Conservation (phyloP, 2,329 filamentous ascomycete species). For the Neonectria ditissima region DNA sequence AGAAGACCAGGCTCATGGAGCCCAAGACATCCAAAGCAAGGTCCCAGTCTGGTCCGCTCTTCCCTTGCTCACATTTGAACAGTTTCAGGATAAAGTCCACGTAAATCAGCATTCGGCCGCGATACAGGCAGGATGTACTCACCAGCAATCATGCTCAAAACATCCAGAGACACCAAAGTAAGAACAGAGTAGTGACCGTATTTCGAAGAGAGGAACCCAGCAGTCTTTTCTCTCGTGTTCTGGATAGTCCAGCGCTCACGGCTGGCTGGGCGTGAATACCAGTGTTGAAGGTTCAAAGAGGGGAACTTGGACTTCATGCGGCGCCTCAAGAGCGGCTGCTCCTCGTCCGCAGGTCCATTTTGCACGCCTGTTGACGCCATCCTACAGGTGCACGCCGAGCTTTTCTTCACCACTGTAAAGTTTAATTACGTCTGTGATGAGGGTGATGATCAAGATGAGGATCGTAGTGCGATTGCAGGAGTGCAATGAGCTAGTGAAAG, state of each 20-base stretch:
- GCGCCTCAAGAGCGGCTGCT: slow-evolving; percentile 18
- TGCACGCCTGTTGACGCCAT: slow-evolving; percentile 15
- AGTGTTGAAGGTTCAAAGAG: slow-evolving; percentile 25
- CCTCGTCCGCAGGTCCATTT: slow-evolving; percentile 9
- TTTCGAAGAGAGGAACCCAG: slow-evolving; percentile 24
- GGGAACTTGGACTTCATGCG: slow-evolving; percentile 5
- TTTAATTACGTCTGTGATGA: slow-evolving; percentile 29
- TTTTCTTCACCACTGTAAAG: too few relatives aligned
- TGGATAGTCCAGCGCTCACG: slow-evolving; percentile 12
- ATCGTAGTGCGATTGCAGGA: too few relatives aligned
- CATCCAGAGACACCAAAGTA: slow-evolving; percentile 27
- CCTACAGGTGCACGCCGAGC: background rate
- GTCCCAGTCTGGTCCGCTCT: slow-evolving; percentile 21
- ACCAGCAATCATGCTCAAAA: slow-evolving; percentile 30
- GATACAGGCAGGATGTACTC: background rate
- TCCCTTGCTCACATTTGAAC: slow-evolving; percentile 28
- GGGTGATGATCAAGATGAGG: background rate
- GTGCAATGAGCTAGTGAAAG: background rate
- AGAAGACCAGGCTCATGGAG: slow-evolving; percentile 67
- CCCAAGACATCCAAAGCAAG: slow-evolving; percentile 20
- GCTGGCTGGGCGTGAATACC: background rate
- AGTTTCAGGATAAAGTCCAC: slow-evolving; percentile 26
- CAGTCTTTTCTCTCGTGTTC: slow-evolving; percentile 13
- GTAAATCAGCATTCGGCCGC: background rate
- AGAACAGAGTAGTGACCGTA: slow-evolving; percentile 26